Percentiles rank a stretch among this genome's conserved stretches.
These are phyloP conservation scores for Trichoderma citrinoviride DNA, from an alignment of 2,329 filamentous ascomycete species.

Conservation along the genomic window DNA sequence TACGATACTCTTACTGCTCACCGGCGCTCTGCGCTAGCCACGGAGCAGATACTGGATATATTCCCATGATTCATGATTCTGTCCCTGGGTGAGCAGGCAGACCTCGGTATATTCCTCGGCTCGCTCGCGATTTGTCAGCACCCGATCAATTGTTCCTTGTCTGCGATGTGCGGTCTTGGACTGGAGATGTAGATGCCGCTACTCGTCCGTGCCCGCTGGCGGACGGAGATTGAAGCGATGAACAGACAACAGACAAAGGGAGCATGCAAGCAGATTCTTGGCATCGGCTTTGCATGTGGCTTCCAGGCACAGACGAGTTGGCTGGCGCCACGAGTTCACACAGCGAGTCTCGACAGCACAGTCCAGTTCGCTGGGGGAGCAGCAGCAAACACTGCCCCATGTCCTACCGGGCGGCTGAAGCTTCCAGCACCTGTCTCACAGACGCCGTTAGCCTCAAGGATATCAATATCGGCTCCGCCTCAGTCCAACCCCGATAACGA, in stretches of 20 bases:
- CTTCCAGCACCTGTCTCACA: neutral
- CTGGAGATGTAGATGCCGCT: too few species aligned
- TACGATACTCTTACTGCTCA: neutral
- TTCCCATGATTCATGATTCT: neutral
- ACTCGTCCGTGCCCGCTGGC: neutral
- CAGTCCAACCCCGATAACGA: neutral
- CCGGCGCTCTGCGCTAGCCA: neutral
- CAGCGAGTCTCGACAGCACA: neutral
- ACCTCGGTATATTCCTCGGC: neutral
- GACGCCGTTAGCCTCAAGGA: neutral
- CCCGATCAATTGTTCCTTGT: neutral
- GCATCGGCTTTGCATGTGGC: neutral
- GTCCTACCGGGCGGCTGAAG: constrained; percentile 16
- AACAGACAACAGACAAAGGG: neutral
- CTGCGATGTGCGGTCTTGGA: too few species aligned
- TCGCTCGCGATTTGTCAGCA: constrained; percentile 8
- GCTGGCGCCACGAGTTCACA: neutral
- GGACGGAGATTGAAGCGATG: neutral
- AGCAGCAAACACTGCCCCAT: constrained; percentile 10
- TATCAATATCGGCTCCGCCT: neutral
- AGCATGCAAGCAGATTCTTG: neutral
- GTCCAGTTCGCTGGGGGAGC: neutral
- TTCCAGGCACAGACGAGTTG: neutral
- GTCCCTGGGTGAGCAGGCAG: neutral
- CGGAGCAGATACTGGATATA: constrained; percentile 2